Percentiles rank a stretch among this genome's conserved stretches.
phyloP scores from a whole-genome alignment of 164 flowering plant species.

The Malania oleifera region DNA sequence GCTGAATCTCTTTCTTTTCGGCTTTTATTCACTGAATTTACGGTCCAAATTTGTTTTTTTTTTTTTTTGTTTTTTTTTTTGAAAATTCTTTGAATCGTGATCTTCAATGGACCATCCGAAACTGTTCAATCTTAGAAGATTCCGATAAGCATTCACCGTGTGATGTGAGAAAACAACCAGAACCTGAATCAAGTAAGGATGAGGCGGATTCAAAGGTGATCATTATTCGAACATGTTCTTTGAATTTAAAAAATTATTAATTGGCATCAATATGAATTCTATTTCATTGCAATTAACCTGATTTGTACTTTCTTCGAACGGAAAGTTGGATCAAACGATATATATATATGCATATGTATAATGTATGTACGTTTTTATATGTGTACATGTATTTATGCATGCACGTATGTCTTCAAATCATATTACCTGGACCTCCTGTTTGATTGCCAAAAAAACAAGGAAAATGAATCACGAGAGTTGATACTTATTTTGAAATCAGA shows the following conservation, averaged over 20 bases:
- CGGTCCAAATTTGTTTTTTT: background rate
- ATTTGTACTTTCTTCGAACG: background rate
- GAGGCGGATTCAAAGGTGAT: slow-evolving; percentile 28
- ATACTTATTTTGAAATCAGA: too few species aligned
- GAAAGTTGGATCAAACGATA: background rate
- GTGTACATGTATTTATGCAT: background rate
- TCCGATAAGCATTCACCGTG: slow-evolving; percentile 30
- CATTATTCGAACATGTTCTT: background rate
- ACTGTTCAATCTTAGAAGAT: slow-evolving; percentile 29
- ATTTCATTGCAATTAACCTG: background rate
- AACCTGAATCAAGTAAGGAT: slow-evolving; percentile 20
- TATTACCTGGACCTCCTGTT: too few species aligned
- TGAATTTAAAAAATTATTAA: background rate
- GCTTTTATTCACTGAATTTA: background rate
- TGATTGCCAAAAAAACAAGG: too few species aligned
- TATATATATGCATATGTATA: too few species aligned
- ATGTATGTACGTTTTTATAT: too few species aligned
- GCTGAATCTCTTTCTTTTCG: slow-evolving; percentile 1
- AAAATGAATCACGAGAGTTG: too few species aligned
- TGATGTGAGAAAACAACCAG: slow-evolving; percentile 13
- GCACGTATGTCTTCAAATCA: too few species aligned
- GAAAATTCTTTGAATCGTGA: background rate
- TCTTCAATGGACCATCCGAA: background rate
- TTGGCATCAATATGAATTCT: background rate
- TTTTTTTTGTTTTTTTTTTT: background rate